Evolutionary conservation across 176 grass and related monocot genomes (phyloP).

Genomic region (Saccharum officinarum): DNA sequence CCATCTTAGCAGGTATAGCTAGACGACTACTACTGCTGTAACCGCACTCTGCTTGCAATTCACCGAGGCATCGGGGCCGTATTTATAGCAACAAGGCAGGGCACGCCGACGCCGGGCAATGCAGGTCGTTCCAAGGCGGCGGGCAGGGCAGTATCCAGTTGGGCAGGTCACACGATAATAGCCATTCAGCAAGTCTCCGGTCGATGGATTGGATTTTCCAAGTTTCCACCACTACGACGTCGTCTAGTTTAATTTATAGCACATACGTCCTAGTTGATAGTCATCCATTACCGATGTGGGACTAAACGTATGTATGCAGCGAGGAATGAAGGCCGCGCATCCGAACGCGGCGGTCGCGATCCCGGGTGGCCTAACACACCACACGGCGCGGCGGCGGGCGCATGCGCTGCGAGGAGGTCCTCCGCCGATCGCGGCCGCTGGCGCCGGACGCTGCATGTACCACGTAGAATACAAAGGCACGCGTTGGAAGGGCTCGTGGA

Average conservation of each 20-base stretch:
- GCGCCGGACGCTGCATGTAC: not conserved
- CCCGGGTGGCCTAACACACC: not conserved
- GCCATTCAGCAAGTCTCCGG: not conserved
- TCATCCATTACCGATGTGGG: too few species aligned
- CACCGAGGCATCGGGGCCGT: not conserved
- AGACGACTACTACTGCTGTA: not conserved
- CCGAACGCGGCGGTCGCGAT: not conserved
- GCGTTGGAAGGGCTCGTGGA: not conserved
- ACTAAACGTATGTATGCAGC: not conserved
- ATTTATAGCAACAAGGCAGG: slow-evolving; percentile 13
- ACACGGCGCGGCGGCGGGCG: not conserved
- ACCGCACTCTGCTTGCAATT: slow-evolving; percentile 18
- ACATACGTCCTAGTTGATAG: too few species aligned
- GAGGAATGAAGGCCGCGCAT: not conserved
- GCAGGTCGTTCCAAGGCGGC: not conserved
- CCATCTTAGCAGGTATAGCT: not conserved
- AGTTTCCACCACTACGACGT: not conserved
- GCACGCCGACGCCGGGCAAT: not conserved
- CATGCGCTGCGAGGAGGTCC: not conserved
- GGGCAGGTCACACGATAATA: not conserved
- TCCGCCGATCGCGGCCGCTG: not conserved
- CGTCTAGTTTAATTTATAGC: not conserved
- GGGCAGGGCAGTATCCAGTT: not conserved
- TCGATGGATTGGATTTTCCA: not conserved
- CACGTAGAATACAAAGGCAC: not conserved